These are phyloP conservation scores for Firmiana major DNA, from an alignment of 345 rosid genomes.

Conservation along the genomic window DNA sequence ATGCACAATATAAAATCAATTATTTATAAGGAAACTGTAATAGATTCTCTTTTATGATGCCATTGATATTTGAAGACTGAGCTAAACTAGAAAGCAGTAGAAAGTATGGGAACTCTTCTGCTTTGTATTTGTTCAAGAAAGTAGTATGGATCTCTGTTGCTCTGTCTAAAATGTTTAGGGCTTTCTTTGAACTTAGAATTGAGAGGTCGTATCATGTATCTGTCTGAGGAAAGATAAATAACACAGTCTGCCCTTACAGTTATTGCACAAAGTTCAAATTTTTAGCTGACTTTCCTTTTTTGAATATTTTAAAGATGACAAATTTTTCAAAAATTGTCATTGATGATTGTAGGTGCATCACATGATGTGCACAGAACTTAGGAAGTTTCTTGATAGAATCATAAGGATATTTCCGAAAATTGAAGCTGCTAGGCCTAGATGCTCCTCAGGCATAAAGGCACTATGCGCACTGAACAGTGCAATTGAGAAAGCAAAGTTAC, in stretches of 20 bases:
- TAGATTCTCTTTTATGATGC: not conserved
- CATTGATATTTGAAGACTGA: not conserved
- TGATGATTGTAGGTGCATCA: conserved; percentile 60
- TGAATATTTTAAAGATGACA: not conserved
- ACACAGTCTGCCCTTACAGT: not conserved
- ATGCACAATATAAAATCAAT: not conserved
- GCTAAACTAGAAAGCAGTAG: not conserved
- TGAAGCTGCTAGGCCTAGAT: conserved; percentile 75
- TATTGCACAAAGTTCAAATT: not conserved
- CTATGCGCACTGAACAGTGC: conserved; percentile 47
- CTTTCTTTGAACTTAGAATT: not conserved
- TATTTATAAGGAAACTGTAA: not conserved
- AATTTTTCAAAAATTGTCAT: conserved; percentile 11
- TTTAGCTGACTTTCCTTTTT: not conserved
- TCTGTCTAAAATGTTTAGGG: not conserved
- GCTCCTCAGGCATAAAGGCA: conserved; percentile 54
- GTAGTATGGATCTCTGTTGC: not conserved
- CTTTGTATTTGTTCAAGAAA: not conserved
- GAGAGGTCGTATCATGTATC: too few species aligned
- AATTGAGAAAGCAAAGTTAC: conserved; percentile 52
- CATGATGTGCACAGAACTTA: conserved; percentile 57
- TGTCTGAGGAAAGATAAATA: not conserved
- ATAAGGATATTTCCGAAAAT: conserved; percentile 53
- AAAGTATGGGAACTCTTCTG: not conserved
- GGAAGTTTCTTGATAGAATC: conserved; percentile 40